Percentiles rank a stretch among this genome's conserved stretches.
Evolutionary conservation across 2,329 filamentous ascomycete species (phyloP).

Genomic region (Stemphylium vesicarium): DNA sequence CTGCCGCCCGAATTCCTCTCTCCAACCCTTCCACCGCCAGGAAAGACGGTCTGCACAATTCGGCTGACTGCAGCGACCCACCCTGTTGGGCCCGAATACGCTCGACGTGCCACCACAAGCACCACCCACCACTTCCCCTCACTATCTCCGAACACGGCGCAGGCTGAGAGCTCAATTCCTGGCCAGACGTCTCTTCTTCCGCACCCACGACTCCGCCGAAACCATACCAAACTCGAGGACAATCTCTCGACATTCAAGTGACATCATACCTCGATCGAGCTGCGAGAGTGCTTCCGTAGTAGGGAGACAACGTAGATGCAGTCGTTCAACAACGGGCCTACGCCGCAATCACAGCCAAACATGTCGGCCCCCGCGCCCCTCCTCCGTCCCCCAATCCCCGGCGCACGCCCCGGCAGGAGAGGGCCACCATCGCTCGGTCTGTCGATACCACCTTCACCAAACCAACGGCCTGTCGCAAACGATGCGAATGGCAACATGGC

Average conservation of each 20-base stretch:
- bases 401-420: conserved; percentile 63
- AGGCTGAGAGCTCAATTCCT: conserved; percentile 5
- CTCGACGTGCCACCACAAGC: conserved; percentile 30
- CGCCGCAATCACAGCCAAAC: conserved; percentile 47
- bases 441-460: conserved; percentile 87
- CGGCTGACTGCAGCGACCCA: conserved; percentile 42
- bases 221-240: background rate
- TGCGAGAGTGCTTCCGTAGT: background rate
- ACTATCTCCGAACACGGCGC: conserved; percentile 14
- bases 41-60: conserved; percentile 34
- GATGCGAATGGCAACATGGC: conserved; percentile 53
- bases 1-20: background rate
- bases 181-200: conserved; percentile 13
- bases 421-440: conserved; percentile 81
- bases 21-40: background rate
- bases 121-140: conserved; percentile 18
- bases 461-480: conserved; percentile 77
- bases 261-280: conserved; percentile 3
- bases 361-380: conserved; percentile 82
- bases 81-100: conserved; percentile 34
- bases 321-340: conserved; percentile 28
- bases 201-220: conserved; percentile 11
- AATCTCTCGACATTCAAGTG: background rate
- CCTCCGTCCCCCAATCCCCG: conserved; percentile 81
- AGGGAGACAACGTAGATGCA: conserved; percentile 31